Evolutionary conservation across 192 early-diverging fungal genomes (phyloP).

Genomic region (Nowakowskiella sp.): DNA sequence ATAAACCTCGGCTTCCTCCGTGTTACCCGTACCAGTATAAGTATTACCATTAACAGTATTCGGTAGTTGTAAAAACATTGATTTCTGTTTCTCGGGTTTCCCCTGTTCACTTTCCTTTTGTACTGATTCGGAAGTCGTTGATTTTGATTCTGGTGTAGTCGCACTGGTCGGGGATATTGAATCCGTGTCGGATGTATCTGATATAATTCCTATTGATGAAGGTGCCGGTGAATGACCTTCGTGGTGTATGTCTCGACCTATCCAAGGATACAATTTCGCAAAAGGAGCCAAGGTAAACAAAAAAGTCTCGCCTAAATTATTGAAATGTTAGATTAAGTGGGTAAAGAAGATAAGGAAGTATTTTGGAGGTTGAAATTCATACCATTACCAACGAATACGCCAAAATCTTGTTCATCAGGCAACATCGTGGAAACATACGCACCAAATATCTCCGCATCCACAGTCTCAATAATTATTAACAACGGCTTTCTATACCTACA

Average conservation of each 20-base stretch:
- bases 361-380: slow-evolving; percentile 3
- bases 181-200: slow-evolving; percentile 5
- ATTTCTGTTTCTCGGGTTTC: too few relatives aligned
- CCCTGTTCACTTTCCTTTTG: too few relatives aligned
- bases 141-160: neutral
- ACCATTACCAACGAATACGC: slow-evolving; percentile 37
- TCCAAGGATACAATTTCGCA: slow-evolving; percentile 39
- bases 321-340: neutral
- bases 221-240: too few relatives aligned
- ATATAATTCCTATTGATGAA: neutral
- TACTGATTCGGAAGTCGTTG: neutral
- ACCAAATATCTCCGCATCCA: slow-evolving; percentile 29
- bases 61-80: too few relatives aligned
- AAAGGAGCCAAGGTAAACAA: slow-evolving; percentile 32
- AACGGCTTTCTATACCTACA: slow-evolving; percentile 18
- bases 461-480: slow-evolving; percentile 29
- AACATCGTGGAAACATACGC: slow-evolving; percentile 27
- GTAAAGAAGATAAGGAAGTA: neutral
- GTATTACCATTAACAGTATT: too few relatives aligned
- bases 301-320: slow-evolving; percentile 34
- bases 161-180: neutral
- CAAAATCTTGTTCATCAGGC: slow-evolving; percentile 18
- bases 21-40: neutral
- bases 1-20: slow-evolving; percentile 7
- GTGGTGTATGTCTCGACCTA: slow-evolving; percentile 17